phyloP scores from a whole-genome alignment of 2,329 filamentous ascomycete species.

The Arthrobotrys entomopaga region DNA sequence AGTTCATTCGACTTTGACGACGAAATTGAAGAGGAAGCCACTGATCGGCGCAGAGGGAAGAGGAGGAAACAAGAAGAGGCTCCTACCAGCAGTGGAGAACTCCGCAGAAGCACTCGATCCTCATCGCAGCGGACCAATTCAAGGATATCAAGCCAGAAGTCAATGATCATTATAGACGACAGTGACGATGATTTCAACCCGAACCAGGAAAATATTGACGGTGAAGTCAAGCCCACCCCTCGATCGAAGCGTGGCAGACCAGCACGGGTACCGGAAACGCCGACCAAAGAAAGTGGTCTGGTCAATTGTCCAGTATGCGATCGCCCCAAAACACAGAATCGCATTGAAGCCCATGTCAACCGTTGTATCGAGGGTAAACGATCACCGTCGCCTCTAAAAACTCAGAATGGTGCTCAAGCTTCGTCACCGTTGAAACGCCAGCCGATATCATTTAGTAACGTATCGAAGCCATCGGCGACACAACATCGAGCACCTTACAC shows the following conservation, averaged over 20 bases:
- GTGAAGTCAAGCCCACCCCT: slow-evolving; percentile 8
- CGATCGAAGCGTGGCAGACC: slow-evolving; percentile 18
- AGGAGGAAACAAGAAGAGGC: slow-evolving; percentile 28
- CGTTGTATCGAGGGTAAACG: slow-evolving; percentile 33
- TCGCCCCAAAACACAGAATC: background rate
- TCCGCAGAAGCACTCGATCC: slow-evolving; percentile 28
- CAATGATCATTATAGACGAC: slow-evolving; percentile 14
- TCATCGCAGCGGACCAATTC: slow-evolving; percentile 41
- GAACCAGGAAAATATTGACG: slow-evolving; percentile 11
- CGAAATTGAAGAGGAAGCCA: slow-evolving; percentile 12
- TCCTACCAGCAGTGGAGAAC: slow-evolving; percentile 5
- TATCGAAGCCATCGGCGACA: slow-evolving; percentile 3
- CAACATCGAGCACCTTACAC: slow-evolving; percentile 57
- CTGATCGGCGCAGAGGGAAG: slow-evolving; percentile 26
- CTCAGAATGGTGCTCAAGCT: slow-evolving; percentile 1
- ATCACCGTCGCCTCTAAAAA: slow-evolving; percentile 22
- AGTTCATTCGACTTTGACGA: slow-evolving; percentile 19
- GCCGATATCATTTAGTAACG: slow-evolving; percentile 14
- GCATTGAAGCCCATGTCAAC: slow-evolving; percentile 26
- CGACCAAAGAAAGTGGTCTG: background rate
- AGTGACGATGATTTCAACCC: slow-evolving; percentile 40
- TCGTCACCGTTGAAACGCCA: slow-evolving; percentile 36
- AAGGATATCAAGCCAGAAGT: slow-evolving; percentile 19
- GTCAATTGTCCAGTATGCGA: slow-evolving; percentile 10
- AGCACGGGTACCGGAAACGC: slow-evolving; percentile 12